A percentile compares a stretch with the other conserved stretches of the same genome.
These are phyloP conservation scores for Boletellus deceptivus DNA, from an alignment of 1,284 basidiomycete species.

Conservation along the genomic window DNA sequence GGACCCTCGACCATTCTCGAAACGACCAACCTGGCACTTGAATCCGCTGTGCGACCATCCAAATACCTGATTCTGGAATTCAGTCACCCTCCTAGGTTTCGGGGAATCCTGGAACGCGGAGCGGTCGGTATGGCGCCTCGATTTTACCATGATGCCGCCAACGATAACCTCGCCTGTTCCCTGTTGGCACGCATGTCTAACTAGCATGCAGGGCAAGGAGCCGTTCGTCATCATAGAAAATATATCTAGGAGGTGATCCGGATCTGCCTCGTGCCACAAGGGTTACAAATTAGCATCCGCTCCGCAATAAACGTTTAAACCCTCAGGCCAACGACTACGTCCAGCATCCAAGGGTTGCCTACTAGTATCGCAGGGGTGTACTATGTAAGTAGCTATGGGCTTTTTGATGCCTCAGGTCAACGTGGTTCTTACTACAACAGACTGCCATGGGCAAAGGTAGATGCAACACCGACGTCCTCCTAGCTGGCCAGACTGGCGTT, in stretches of 20 bases:
- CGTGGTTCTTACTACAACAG: background rate
- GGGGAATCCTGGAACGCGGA: too few relatives aligned
- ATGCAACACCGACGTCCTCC: slow-evolving; percentile 14
- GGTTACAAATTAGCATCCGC: background rate
- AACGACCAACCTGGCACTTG: too few relatives aligned
- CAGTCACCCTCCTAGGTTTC: too few relatives aligned
- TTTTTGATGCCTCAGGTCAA: background rate
- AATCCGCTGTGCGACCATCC: too few relatives aligned
- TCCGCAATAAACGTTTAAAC: background rate
- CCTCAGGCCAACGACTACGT: background rate
- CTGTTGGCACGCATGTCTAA: too few relatives aligned
- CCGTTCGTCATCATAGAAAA: slow-evolving; percentile 2
- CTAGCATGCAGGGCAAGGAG: background rate
- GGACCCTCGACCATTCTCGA: too few relatives aligned
- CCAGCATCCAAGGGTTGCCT: background rate
- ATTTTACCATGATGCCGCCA: too few relatives aligned
- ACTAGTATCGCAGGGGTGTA: too few relatives aligned
- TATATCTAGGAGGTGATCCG: slow-evolving; percentile 1
- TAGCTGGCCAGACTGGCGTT: slow-evolving; percentile 29
- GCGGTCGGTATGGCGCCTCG: too few relatives aligned
- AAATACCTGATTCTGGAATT: too few relatives aligned
- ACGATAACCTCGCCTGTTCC: too few relatives aligned
- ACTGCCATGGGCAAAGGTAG: background rate
- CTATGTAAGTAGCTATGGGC: slow-evolving; percentile 8
- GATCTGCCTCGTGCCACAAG: slow-evolving; percentile 1